These are phyloP conservation scores for Plasmodium relictum DNA, from an alignment of 169 alveolate species.

Conservation along the genomic window DNA sequence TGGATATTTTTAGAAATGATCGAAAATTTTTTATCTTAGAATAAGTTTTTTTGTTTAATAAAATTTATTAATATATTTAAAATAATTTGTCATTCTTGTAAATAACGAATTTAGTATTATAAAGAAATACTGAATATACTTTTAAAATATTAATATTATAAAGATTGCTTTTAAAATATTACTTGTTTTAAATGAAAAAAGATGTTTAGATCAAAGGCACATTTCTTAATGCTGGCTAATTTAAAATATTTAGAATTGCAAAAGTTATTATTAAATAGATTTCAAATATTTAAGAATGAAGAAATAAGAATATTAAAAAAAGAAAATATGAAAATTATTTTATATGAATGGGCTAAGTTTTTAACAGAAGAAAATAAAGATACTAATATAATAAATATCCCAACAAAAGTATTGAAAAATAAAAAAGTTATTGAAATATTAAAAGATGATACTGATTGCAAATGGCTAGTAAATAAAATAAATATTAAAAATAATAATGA, in stretches of 20 bases:
- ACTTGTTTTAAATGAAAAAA: not conserved
- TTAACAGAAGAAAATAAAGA: conserved; percentile 30
- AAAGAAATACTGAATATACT: not conserved
- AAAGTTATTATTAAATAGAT: conserved; percentile 39
- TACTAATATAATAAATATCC: conserved; percentile 58
- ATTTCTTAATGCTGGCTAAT: conserved; percentile 59
- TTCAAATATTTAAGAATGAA: conserved; percentile 69
- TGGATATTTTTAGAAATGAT: conserved; percentile 81
- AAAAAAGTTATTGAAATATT: conserved; percentile 44
- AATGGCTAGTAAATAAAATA: conserved; percentile 51
- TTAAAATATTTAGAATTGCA: conserved; percentile 54
- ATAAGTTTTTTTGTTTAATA: not conserved
- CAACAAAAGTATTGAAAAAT: conserved; percentile 40
- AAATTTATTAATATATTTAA: not conserved
- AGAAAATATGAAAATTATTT: conserved; percentile 42
- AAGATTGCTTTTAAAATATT: not conserved
- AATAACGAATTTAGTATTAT: too few relatives aligned
- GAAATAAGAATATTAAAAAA: conserved; percentile 72
- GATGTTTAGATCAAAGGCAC: conserved; percentile 72
- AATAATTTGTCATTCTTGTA: too few relatives aligned
- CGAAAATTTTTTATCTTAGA: conserved; percentile 60
- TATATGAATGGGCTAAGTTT: conserved; percentile 71
- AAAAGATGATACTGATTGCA: conserved; percentile 55
- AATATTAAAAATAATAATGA: not conserved
- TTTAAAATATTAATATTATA: not conserved